Conservation (phyloP, 2,329 filamentous ascomycete genomes). For the Mycocentrospora acerina region DNA sequence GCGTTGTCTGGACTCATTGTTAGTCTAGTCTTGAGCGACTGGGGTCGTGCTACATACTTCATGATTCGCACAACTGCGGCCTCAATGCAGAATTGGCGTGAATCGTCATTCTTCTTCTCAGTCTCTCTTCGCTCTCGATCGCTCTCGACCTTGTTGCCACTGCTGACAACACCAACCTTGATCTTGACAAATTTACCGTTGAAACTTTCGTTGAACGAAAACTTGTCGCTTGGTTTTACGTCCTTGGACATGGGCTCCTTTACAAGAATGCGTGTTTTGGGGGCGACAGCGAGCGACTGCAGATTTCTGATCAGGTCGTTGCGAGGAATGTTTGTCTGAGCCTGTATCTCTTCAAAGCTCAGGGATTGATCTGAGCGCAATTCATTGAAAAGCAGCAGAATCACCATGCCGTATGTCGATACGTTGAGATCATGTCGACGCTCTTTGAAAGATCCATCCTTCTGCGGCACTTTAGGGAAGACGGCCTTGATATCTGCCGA, state of each 20-base stretch:
- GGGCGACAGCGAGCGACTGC: slow-evolving; percentile 77
- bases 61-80: slow-evolving; percentile 79
- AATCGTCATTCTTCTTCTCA: slow-evolving; percentile 74
- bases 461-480: slow-evolving; percentile 72
- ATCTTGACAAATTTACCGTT: slow-evolving; percentile 81
- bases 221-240: slow-evolving; percentile 74
- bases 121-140: slow-evolving; percentile 66
- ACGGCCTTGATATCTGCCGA: slow-evolving; percentile 83
- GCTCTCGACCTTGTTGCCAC: slow-evolving; percentile 82
- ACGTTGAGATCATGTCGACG: slow-evolving; percentile 88
- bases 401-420: slow-evolving; percentile 88
- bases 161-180: slow-evolving; percentile 81
- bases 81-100: slow-evolving; percentile 69
- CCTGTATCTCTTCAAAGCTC: slow-evolving; percentile 77
- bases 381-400: slow-evolving; percentile 88
- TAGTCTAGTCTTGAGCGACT: slow-evolving; percentile 8
- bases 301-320: slow-evolving; percentile 75
- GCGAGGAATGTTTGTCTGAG: slow-evolving; percentile 73
- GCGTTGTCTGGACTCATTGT: slow-evolving; percentile 59
- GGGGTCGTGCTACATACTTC: slow-evolving; percentile 68
- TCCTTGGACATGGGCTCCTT: slow-evolving; percentile 81
- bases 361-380: slow-evolving; percentile 55
- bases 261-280: slow-evolving; percentile 77
- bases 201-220: slow-evolving; percentile 81
- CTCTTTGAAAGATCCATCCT: slow-evolving; percentile 65